Percentiles rank a stretch among this genome's conserved stretches.
These are phyloP conservation scores for Clonostachys sp. DNA, from an alignment of 2,329 filamentous ascomycete genomes.

Conservation along the genomic window DNA sequence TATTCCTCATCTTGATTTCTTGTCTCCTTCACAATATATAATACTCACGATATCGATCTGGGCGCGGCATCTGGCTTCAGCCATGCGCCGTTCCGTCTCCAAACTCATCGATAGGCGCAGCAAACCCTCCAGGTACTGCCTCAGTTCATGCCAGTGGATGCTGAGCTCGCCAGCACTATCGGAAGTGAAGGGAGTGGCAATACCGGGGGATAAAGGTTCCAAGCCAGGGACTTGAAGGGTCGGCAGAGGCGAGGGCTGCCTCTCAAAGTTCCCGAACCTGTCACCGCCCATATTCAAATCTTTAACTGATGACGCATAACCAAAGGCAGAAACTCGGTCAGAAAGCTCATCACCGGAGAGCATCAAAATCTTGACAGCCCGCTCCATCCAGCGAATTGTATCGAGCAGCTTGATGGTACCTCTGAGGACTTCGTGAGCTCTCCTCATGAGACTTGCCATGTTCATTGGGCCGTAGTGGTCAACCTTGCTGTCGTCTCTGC, in stretches of 20 bases:
- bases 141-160: conserved; percentile 39
- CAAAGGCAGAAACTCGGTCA: conserved; percentile 15
- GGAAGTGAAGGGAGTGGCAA: background rate
- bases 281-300: conserved; percentile 14
- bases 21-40: background rate
- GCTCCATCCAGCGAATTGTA: conserved; percentile 41
- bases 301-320: conserved; percentile 3
- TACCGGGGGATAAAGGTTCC: background rate
- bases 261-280: conserved; percentile 10
- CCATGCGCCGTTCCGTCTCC: conserved; percentile 39
- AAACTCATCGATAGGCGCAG: conserved; percentile 36
- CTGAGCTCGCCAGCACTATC: conserved; percentile 18
- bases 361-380: conserved; percentile 35
- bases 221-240: conserved; percentile 2
- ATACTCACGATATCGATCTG: conserved; percentile 37
- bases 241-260: conserved; percentile 14
- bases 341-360: conserved; percentile 36
- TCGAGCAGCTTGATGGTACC: conserved; percentile 38
- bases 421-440: conserved; percentile 38
- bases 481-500: conserved; percentile 10
- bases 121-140: conserved; percentile 38
- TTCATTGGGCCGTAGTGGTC: conserved; percentile 30
- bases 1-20: too few relatives aligned
- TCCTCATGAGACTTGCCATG: conserved; percentile 41
- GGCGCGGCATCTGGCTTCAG: conserved; percentile 37